These are phyloP conservation scores for Parathielavia hyrcaniae DNA, from an alignment of 495 filamentous ascomycete species.

Conservation along the genomic window DNA sequence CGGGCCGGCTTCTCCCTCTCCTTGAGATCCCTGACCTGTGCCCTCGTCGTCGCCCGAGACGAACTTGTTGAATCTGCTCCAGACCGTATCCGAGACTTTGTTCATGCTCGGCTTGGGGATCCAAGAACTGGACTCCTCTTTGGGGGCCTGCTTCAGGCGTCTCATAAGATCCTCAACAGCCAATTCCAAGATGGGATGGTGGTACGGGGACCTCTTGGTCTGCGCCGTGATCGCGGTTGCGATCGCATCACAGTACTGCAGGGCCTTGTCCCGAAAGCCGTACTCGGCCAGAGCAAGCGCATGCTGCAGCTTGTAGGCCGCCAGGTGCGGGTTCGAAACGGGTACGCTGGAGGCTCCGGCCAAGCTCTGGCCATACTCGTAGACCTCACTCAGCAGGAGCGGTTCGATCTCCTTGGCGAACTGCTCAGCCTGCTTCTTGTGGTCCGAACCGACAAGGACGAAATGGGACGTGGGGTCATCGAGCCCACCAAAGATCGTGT, in stretches of 20 bases:
- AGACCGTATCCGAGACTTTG: conserved; percentile 81
- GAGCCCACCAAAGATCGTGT: conserved; percentile 65
- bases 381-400: conserved; percentile 83
- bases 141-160: conserved; percentile 75
- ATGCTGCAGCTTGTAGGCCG: conserved; percentile 83
- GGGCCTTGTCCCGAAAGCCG: conserved; percentile 73
- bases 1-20: conserved; percentile 62
- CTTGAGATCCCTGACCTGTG: conserved; percentile 52
- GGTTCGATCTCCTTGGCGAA: conserved; percentile 74
- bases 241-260: conserved; percentile 87
- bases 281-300: conserved; percentile 77
- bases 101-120: conserved; percentile 92
- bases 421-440: conserved; percentile 56
- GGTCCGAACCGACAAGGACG: conserved; percentile 78
- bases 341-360: conserved; percentile 48
- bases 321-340: conserved; percentile 69
- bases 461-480: conserved; percentile 77
- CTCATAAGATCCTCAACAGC: conserved; percentile 77
- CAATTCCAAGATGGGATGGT: conserved; percentile 64
- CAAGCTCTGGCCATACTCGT: conserved; percentile 75
- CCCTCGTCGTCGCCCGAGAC: conserved; percentile 81
- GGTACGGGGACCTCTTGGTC: conserved; percentile 77
- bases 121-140: conserved; percentile 63
- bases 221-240: conserved; percentile 69
- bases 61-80: conserved; percentile 88